Evolutionary conservation across 2,329 filamentous ascomycete species (phyloP).

Genomic region (Colletotrichum tropicicola): DNA sequence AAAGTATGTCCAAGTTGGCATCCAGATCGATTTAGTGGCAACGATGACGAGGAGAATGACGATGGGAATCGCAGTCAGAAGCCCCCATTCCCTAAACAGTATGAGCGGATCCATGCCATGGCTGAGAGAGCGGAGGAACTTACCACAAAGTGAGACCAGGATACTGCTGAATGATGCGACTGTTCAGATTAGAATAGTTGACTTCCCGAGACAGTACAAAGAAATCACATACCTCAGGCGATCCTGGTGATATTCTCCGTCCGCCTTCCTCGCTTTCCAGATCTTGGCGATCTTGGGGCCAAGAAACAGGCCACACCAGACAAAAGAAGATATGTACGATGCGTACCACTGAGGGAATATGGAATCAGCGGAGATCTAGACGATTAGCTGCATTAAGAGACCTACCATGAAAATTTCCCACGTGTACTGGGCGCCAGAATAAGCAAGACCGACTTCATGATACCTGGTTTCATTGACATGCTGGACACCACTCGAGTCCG

Average conservation of each 20-base stretch:
- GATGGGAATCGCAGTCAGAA: conserved; percentile 30
- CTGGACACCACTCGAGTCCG: conserved; percentile 20
- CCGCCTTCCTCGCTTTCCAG: conserved; percentile 42
- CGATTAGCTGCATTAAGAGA: rapidly evolving
- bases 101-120: neutral
- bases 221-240: conserved; percentile 1
- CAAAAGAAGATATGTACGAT: conserved; percentile 64
- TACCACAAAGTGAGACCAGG: conserved; percentile 43
- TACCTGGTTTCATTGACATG: conserved; percentile 55
- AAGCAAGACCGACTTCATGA: conserved; percentile 60
- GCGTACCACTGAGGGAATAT: conserved; percentile 52
- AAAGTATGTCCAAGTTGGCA: conserved; percentile 68
- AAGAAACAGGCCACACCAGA: conserved; percentile 67
- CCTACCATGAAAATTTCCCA: conserved; percentile 47
- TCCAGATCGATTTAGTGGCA: conserved; percentile 60
- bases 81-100: conserved; percentile 31
- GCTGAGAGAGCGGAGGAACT: neutral
- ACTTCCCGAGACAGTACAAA: neutral
- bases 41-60: conserved; percentile 55
- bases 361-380: conserved; percentile 46
- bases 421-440: conserved; percentile 64
- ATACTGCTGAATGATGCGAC: conserved; percentile 65
- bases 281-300: conserved; percentile 52
- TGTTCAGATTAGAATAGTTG: neutral
- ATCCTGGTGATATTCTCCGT: conserved; percentile 30